These are phyloP conservation scores for Suillus discolor DNA, from an alignment of 768 basidiomycete species.

Conservation along the genomic window DNA sequence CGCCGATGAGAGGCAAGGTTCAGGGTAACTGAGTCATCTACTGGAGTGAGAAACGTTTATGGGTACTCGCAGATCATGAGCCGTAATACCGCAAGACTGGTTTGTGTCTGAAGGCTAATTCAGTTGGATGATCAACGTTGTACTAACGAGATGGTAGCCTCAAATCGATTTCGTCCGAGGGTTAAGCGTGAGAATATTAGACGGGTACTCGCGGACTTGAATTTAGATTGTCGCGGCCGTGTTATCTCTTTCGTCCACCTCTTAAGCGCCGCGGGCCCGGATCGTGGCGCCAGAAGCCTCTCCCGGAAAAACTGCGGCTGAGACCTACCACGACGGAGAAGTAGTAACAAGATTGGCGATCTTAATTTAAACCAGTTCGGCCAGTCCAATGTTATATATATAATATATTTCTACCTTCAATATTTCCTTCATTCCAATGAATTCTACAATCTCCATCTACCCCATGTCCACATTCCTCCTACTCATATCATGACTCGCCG, in stretches of 20 bases:
- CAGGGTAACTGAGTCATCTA: neutral
- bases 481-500: neutral
- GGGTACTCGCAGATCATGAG: neutral
- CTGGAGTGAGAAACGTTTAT: neutral
- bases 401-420: no score
- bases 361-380: neutral
- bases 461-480: no score
- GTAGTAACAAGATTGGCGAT: constrained; percentile 1
- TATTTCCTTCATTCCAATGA: neutral
- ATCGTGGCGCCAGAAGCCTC: constrained; percentile 7
- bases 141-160: neutral
- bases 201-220: neutral
- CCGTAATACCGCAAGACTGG: neutral
- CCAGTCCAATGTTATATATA: no score
- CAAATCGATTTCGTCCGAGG: neutral
- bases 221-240: neutral
- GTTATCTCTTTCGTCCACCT: neutral
- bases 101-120: neutral
- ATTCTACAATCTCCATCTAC: neutral
- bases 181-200: no score
- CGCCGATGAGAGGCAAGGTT: neutral
- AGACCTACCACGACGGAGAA: no score
- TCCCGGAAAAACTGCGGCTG: neutral
- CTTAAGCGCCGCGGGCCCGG: neutral
- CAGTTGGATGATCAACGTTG: neutral